Percentiles rank a stretch among this genome's conserved stretches.
Evolutionary conservation across 2,329 filamentous ascomycete genomes (phyloP).

Genomic region (Fusarium tuaranense): DNA sequence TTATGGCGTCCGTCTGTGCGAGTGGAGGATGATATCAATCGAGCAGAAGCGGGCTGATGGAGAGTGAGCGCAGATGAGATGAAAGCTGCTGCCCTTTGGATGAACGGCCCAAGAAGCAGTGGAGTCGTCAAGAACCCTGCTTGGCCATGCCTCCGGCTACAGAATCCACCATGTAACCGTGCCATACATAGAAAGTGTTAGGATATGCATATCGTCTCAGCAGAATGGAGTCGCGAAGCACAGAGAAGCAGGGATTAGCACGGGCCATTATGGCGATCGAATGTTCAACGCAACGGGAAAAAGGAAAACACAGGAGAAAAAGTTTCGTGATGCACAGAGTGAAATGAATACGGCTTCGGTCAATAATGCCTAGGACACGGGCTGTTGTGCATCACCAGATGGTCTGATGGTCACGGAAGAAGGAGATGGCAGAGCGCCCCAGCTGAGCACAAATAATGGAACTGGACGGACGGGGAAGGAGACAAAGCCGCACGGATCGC

Average conservation of each 20-base stretch:
- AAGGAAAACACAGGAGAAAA: conserved; percentile 20
- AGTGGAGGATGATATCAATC: conserved; percentile 24
- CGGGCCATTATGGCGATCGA: conserved; percentile 27
- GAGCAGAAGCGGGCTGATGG: conserved; percentile 13
- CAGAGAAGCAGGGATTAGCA: conserved; percentile 16
- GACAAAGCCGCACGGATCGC: conserved; percentile 25
- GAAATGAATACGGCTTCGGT: background rate
- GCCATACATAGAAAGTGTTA: conserved; percentile 7
- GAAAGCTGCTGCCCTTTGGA: conserved; percentile 15
- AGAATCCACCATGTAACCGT: conserved; percentile 32
- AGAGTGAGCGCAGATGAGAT: conserved; percentile 20
- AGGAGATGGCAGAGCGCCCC: background rate
- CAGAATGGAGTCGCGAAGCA: conserved; percentile 20
- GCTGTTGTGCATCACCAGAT: conserved; percentile 1
- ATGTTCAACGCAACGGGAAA: conserved; percentile 25
- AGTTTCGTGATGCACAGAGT: background rate
- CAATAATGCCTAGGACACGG: background rate
- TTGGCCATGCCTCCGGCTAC: background rate
- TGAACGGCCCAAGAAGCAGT: conserved; percentile 9
- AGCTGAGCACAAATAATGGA: background rate
- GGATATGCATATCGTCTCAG: conserved; percentile 35
- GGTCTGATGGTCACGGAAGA: background rate
- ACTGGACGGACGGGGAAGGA: background rate
- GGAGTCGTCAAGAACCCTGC: conserved; percentile 25
- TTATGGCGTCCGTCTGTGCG: conserved; percentile 38